A percentile compares a stretch with the other conserved stretches of the same genome.
Evolutionary conservation across 495 filamentous ascomycete species (phyloP).

Genomic region (Podospora pseudopauciseta): DNA sequence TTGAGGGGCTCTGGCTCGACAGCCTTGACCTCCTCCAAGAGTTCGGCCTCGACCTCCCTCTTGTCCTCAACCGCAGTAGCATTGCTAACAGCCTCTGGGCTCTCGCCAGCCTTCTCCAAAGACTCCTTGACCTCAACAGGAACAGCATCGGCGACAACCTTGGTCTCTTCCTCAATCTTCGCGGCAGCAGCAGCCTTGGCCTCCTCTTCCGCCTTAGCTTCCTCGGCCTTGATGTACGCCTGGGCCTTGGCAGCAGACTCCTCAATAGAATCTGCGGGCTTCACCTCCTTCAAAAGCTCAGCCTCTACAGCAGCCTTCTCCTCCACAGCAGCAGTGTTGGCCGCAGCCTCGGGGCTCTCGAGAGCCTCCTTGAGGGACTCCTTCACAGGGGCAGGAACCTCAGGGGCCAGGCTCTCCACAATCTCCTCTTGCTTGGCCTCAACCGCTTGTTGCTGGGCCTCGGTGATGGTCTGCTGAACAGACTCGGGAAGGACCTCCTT

Average conservation of each 20-base stretch:
- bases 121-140: slow-evolving; percentile 73
- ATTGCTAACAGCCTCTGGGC: slow-evolving; percentile 68
- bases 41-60: slow-evolving; percentile 65
- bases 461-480: neutral
- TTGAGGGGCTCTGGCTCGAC: slow-evolving; percentile 22
- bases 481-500: slow-evolving; percentile 22
- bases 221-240: slow-evolving; percentile 13
- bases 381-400: slow-evolving; percentile 70
- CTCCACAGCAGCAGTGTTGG: slow-evolving; percentile 60
- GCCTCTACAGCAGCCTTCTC: slow-evolving; percentile 76
- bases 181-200: slow-evolving; percentile 8
- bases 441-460: slow-evolving; percentile 2
- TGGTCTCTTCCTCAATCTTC: slow-evolving; percentile 8
- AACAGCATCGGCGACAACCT: slow-evolving; percentile 51
- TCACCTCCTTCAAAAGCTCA: slow-evolving; percentile 50
- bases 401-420: slow-evolving; percentile 39
- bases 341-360: slow-evolving; percentile 65
- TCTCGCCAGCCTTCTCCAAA: slow-evolving; percentile 55
- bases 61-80: slow-evolving; percentile 70
- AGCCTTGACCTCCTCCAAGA: slow-evolving; percentile 11
- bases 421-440: slow-evolving; percentile 24
- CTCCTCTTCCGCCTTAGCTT: slow-evolving; percentile 18
- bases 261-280: slow-evolving; percentile 9
- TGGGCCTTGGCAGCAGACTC: slow-evolving; percentile 9
- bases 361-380: slow-evolving; percentile 65